Evolutionary conservation across 177 flowering plant species (phyloP), one percentile per base, ranked within the genome.

Genomic region (Vitis hybrid): DNA sequence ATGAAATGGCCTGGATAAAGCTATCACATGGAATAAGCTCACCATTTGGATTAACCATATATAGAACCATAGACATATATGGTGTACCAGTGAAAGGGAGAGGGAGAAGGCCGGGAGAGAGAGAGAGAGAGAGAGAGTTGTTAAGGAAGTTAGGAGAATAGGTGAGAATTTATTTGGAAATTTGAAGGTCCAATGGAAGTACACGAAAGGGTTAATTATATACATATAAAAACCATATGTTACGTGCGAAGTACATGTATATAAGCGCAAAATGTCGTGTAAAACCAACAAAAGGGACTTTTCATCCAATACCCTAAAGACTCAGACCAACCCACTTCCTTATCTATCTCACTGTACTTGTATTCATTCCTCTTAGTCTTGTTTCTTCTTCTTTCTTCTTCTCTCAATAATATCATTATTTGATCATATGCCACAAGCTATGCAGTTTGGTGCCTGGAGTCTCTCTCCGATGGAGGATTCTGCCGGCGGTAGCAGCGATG

Each of bases 261-360:
- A 45, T 64, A 16, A 55, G 31, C 34, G 5, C 5, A 51, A 9
- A 16, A 3, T 52, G 34, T 70, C 78, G 31, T 67, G 70, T 49
- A 54, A 39, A 65, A 15, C 57, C 54, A 72, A 68, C 59, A 68
- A 76, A 63, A 76, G 73, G 15, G 76, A 76, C 76, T 53, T 72
- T 14, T 63, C 73, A 72, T 64, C 73, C 11, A 45, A 49, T 55
- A 39, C 69, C 66, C 63, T 45, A 60, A 39, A 22, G 52, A 52
- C 31, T n/a, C 14, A 49, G 39, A 56, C 58, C 39, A 57, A 68
- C 13, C 48, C 59, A 14, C 49, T 20, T 22, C 45, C 55, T 34
- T 63, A 2, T 65, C 2, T 2, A 13, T 64, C 22, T 18, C 29
- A 39, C 16, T 50, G n/a, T 45, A 2, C 20, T 14, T 63, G 9